Evolutionary conservation across 768 basidiomycete genomes (phyloP), one percentile per base, ranked within the genome.

Genomic region (Collybiopsis confluens): DNA sequence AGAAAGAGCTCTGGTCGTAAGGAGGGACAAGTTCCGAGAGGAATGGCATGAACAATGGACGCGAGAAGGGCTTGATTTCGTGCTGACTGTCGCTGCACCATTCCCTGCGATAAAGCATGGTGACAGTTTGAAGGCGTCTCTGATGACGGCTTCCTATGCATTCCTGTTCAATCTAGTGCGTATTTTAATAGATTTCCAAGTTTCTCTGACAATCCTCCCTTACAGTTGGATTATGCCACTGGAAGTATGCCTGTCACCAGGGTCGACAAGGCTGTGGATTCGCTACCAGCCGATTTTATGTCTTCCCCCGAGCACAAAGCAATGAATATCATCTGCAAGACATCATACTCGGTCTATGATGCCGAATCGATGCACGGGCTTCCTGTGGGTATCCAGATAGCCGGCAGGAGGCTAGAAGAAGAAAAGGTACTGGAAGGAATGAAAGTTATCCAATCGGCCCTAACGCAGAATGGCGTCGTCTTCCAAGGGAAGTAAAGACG

Each of bases 381-480:
- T 4, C 86, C 88, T 0, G 62, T 89, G 1, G 83, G 85, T 1
- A 79, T 88, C 10, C 86, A 89, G 62, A 65, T 89, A 28, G 74
- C 81, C 1, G 85, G 85, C 1, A 68, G 76, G 42, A 70, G 81
- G 38, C 73, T 86, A 37, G 82, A 87, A 63, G 88, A 90, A 66
- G 88, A 90, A 67, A 83, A 83, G 61, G 86, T 86, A 2, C 57
- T 89, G 6, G 80, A 82, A 60, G 85, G 80, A 2, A 87, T 88
- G 81, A 79, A 80, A 59, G 72, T 88, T 7, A 62, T 80, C 45
- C 65, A 73, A 41, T 37, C 36, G 30, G 55, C 52, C n/a, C 37
- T 66, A 38, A 58, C 49, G 26, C 58, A 28, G 27, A 54, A 49
- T 18, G 54, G 59, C 24, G 55, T 48, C 20, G 45, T 50, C 18